phyloP scores from a whole-genome alignment of 2,329 filamentous ascomycete genomes.

The Verticillium tricorpus region DNA sequence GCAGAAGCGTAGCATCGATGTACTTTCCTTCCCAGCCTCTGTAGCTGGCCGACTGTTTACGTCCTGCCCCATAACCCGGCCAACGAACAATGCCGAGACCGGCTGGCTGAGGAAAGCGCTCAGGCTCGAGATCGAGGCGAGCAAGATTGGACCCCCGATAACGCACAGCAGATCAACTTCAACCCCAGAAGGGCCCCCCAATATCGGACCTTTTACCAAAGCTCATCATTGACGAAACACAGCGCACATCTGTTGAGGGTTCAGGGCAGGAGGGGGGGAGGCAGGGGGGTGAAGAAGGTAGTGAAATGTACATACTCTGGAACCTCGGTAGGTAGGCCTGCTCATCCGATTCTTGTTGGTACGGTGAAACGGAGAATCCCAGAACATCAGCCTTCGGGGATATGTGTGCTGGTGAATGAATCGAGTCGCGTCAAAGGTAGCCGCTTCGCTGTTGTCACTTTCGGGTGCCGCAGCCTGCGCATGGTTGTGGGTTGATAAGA shows the following conservation, averaged over 20 bases:
- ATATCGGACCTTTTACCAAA: conserved; percentile 64
- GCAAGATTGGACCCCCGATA: not conserved
- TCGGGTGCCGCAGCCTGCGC: not conserved
- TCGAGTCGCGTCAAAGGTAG: not conserved
- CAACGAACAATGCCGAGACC: not conserved
- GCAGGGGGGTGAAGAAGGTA: not conserved
- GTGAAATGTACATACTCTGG: not conserved
- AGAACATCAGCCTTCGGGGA: not conserved
- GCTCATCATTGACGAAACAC: conserved; percentile 42
- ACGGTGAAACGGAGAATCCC: not conserved
- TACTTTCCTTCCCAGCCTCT: conserved; percentile 19
- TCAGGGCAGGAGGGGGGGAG: not conserved
- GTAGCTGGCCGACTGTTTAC: not conserved
- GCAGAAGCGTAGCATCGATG: conserved; percentile 5
- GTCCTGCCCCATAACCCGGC: not conserved
- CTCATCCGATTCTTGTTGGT: not conserved
- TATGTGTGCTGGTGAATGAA: conserved; percentile 13
- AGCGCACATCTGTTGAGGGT: not conserved
- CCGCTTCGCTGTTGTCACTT: not conserved
- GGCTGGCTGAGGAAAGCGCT: not conserved
- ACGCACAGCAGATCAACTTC: not conserved
- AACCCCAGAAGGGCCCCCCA: conserved; percentile 42
- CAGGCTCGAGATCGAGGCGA: not conserved
- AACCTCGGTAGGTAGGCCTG: not conserved
- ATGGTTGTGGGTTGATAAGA: not conserved